A percentile compares a stretch with the other conserved stretches of the same genome.
Conservation (phyloP, 2,329 filamentous ascomycete species). For the Sporothrix mexicana region DNA sequence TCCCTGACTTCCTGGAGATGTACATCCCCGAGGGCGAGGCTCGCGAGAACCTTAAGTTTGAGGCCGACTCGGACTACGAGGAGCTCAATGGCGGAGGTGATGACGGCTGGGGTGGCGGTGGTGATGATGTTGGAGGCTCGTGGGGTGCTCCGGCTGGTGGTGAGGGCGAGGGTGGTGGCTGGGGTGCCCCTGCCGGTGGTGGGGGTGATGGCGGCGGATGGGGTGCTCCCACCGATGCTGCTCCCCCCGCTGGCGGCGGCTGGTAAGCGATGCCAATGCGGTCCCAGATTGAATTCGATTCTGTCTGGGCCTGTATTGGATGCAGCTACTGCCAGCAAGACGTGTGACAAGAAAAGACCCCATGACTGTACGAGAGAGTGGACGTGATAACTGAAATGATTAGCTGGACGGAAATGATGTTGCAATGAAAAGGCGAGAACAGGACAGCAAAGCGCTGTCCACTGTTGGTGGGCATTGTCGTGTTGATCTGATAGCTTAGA, state of each 20-base stretch:
- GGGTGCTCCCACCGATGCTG: neutral
- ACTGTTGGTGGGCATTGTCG: neutral
- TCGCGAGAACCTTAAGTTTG: constrained; percentile 57
- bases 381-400: neutral
- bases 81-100: constrained; percentile 38
- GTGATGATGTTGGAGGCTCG: constrained; percentile 21
- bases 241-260: too few relatives aligned
- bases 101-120: constrained; percentile 38
- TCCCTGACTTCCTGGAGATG: constrained; percentile 80
- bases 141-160: constrained; percentile 29
- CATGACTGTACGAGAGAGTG: too few relatives aligned
- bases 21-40: constrained; percentile 64
- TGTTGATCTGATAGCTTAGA: constrained; percentile 16
- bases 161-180: neutral
- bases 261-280: too few relatives aligned
- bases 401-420: neutral
- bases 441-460: neutral
- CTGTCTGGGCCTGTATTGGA: too few relatives aligned
- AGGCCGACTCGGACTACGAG: constrained; percentile 62
- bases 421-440: neutral
- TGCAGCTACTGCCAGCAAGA: neutral
- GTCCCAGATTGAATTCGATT: neutral
- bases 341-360: neutral
- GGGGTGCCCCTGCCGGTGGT: neutral
- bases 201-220: constrained; percentile 3